Base-by-base conservation (phyloP, 345 rosid species). In the Noccaea bulbosa region DNA sequence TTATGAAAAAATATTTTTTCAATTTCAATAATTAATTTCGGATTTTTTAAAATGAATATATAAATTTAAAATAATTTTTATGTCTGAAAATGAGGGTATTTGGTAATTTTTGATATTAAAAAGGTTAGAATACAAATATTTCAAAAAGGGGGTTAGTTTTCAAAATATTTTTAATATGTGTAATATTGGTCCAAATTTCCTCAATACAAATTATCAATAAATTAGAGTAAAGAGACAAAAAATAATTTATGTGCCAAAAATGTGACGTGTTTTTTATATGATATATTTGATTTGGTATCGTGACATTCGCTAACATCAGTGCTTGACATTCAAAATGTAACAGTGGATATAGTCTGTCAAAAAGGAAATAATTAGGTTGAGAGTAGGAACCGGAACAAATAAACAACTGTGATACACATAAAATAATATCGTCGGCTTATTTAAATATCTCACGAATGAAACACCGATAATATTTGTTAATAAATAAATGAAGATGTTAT, bases 361-460 rank as follows among this genome's bases (percentile, higher is more conserved):
- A 64, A 56, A 12, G 17, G 5, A 14, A 20, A 20, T 20, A 65
- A 65, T 48, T 73, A 73, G 77, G 72, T 65, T 56, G 53, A 49
- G 35, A 73, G 59, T 73, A 73, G 77, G 77, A 64, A 65, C 72
- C 53, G 72, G 30, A 49, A 39, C 55, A 65, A 49, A 65, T 15
- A 38, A 49, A 33, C 33, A 20, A 58, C 11, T 51, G 8, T 27
- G 56, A 51, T 27, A 47, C 20, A 70, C 61, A 48, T 48, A 71
- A 1, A 46, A 72, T 72, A 45, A 54, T 37, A 12, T 47, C 9
- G 51, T 45, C 8, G 8, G 20, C 37, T 57, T 65, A 57, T 47
- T 65, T 46, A 37, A 27, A 65, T 57, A 48, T 73, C 4, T 8
- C 12, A 22, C 30, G 20, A 7, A 51, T 45, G 14, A 61, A 70